phyloP scores from a whole-genome alignment of 805 yeast species.

The Candida alai region DNA sequence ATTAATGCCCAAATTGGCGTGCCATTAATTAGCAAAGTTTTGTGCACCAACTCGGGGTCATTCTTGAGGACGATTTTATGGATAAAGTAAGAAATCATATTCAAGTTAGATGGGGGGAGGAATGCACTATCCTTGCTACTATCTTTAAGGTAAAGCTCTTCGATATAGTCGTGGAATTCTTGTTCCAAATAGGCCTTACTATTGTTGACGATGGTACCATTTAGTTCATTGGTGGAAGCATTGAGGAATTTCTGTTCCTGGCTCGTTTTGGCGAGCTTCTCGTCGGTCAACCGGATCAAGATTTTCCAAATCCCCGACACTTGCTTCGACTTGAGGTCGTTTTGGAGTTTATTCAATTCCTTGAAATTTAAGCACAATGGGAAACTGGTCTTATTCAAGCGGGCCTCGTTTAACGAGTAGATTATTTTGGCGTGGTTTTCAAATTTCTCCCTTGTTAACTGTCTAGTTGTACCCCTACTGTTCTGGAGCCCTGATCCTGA shows the following conservation, averaged over 20 bases:
- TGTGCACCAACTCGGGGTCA: constrained; percentile 23
- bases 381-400: constrained; percentile 51
- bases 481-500: too few species aligned
- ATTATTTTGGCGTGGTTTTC: constrained; percentile 73
- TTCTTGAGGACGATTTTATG: constrained; percentile 33
- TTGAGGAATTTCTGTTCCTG: constrained; percentile 32
- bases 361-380: constrained; percentile 59
- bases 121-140: constrained; percentile 24
- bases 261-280: constrained; percentile 29
- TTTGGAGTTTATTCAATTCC: constrained; percentile 52
- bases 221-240: constrained; percentile 26
- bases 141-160: constrained; percentile 61
- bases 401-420: constrained; percentile 64
- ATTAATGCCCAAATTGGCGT: constrained; percentile 93
- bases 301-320: constrained; percentile 73
- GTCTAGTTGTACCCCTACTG: constrained; percentile 21
- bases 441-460: constrained; percentile 51
- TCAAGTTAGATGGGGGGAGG: constrained; percentile 60
- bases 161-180: constrained; percentile 75
- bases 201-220: constrained; percentile 47
- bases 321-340: constrained; percentile 66
- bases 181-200: constrained; percentile 62
- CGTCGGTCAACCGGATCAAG: constrained; percentile 45
- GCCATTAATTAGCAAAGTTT: constrained; percentile 58
- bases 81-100: constrained; percentile 63